Evolutionary conservation across 208 protist species (phyloP).

Genomic region (Leishmania guyanensis): DNA sequence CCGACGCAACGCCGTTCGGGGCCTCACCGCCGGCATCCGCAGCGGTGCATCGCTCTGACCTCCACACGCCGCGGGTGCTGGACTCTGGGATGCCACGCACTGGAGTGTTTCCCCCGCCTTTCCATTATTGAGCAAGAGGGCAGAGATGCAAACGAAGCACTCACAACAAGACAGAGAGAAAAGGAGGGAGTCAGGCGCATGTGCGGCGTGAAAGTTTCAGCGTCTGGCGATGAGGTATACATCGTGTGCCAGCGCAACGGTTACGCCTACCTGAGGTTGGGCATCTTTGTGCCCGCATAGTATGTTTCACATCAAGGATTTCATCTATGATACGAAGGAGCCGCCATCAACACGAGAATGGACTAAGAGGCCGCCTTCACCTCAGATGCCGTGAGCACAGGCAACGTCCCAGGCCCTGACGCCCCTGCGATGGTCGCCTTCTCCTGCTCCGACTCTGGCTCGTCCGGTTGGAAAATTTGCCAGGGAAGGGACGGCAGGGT

Average conservation of each 20-base stretch:
- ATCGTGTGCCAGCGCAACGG: not conserved
- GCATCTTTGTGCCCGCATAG: not conserved
- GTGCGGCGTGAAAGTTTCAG: not conserved
- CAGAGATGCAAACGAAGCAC: not conserved
- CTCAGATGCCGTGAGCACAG: not conserved
- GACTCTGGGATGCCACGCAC: not conserved
- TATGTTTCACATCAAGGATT: not conserved
- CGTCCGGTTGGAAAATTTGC: slow-evolving; percentile 40
- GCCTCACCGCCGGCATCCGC: not conserved
- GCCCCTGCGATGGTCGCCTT: not conserved
- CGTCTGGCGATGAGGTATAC: not conserved
- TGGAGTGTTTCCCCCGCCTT: not conserved
- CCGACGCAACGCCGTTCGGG: not conserved
- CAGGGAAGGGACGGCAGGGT: slow-evolving; percentile 36
- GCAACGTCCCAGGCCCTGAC: not conserved
- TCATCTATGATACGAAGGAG: not conserved
- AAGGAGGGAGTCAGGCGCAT: not conserved
- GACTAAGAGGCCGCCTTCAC: not conserved
- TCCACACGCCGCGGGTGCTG: not conserved
- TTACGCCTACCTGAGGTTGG: not conserved
- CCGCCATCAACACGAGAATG: not conserved
- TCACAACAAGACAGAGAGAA: not conserved
- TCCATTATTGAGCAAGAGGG: not conserved
- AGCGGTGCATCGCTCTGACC: not conserved
- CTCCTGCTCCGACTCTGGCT: slow-evolving; percentile 4